These are phyloP conservation scores for Aristolochia fimbriata DNA, from an alignment of 164 flowering plant genomes.

Conservation along the genomic window DNA sequence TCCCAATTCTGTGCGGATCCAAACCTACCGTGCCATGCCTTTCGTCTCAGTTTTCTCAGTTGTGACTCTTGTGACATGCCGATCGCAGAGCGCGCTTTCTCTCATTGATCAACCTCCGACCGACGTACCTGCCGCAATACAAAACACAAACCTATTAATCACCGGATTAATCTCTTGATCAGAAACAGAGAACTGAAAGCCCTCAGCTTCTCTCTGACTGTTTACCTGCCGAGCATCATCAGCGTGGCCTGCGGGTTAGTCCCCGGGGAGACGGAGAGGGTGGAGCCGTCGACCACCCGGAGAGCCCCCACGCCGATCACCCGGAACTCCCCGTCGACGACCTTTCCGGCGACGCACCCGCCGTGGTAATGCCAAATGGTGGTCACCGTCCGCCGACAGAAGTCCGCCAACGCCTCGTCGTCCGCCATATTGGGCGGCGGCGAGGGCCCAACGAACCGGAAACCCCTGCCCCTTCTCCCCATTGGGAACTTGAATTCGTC, in stretches of 20 bases:
- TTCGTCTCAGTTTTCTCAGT: too few relatives aligned
- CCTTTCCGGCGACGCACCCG: constrained; percentile 74
- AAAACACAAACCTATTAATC: too few relatives aligned
- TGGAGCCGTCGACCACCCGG: constrained; percentile 76
- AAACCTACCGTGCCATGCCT: too few relatives aligned
- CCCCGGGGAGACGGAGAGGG: constrained; percentile 65
- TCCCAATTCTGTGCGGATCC: too few relatives aligned
- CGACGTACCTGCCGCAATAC: too few relatives aligned
- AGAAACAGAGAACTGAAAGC: too few relatives aligned
- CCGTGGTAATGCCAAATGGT: constrained; percentile 98
- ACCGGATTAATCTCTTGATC: too few relatives aligned
- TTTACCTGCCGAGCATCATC: constrained; percentile 83
- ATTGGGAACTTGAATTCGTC: constrained; percentile 44
- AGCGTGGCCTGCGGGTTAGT: constrained; percentile 92
- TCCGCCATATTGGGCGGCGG: constrained; percentile 38
- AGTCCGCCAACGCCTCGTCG: constrained; percentile 40
- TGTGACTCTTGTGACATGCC: too few relatives aligned
- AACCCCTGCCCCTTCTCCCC: constrained; percentile 35
- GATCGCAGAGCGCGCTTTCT: too few relatives aligned
- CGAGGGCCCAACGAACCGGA: constrained; percentile 54
- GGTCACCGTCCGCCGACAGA: constrained; percentile 66
- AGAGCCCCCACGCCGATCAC: constrained; percentile 54
- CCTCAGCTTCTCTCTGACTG: too few relatives aligned
- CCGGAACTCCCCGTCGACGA: constrained; percentile 43
- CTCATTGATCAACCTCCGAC: too few relatives aligned